Percentiles rank a stretch among this genome's conserved stretches.
phyloP scores from a whole-genome alignment of 2,329 filamentous ascomycete genomes.

The Rutstroemia sydowiana region DNA sequence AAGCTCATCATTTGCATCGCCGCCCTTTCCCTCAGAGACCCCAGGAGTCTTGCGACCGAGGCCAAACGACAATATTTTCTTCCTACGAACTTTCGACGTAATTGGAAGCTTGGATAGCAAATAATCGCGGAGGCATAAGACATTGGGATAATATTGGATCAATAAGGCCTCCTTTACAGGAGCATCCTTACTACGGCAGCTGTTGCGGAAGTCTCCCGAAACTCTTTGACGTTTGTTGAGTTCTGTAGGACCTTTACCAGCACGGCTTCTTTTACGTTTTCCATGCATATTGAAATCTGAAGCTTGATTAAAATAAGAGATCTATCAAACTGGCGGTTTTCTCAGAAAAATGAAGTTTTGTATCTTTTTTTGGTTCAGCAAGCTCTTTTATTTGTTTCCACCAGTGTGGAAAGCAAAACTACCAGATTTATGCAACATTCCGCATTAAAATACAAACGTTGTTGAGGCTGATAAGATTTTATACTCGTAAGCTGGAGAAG shows the following conservation, averaged over 20 bases:
- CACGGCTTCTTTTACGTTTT: conserved; percentile 34
- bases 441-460: too few relatives aligned
- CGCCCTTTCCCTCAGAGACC: not conserved
- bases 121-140: conserved; percentile 64
- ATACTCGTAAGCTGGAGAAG: too few relatives aligned
- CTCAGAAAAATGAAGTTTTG: too few relatives aligned
- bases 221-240: conserved; percentile 26
- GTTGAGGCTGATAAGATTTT: too few relatives aligned
- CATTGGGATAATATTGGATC: conserved; percentile 56
- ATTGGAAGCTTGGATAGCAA: conserved; percentile 57
- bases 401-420: too few relatives aligned
- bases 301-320: not conserved
- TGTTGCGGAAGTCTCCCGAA: conserved; percentile 4
- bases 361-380: too few relatives aligned
- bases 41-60: conserved; percentile 25
- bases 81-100: conserved; percentile 56
- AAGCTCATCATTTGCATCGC: conserved; percentile 7
- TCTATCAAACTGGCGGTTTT: too few relatives aligned
- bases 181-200: conserved; percentile 10
- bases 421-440: too few relatives aligned
- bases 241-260: conserved; percentile 12
- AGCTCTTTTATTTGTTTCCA: too few relatives aligned
- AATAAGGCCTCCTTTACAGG: conserved; percentile 54
- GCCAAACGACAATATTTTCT: conserved; percentile 40
- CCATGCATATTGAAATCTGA: conserved; percentile 31